Percentiles rank a stretch among this genome's conserved stretches.
phyloP scores from a whole-genome alignment of 2,329 filamentous ascomycete genomes.

The Clarireedia sp. region DNA sequence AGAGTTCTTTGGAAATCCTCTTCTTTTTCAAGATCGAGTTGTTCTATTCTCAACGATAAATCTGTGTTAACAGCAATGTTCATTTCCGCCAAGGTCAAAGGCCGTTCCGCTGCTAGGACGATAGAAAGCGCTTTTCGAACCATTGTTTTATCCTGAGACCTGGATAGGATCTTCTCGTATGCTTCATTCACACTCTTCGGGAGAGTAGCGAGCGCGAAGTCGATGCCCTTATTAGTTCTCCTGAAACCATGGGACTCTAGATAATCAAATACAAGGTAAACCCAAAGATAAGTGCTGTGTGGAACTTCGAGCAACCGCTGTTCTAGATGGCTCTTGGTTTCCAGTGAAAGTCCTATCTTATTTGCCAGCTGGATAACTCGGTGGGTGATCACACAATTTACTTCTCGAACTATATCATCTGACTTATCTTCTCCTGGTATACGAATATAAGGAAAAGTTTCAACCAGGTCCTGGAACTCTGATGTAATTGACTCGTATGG shows the following conservation, averaged over 20 bases:
- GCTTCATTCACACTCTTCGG: background rate
- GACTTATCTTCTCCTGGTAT: conserved; percentile 1
- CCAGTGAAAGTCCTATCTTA: background rate
- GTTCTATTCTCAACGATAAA: background rate
- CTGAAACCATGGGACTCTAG: background rate
- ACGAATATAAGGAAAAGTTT: background rate
- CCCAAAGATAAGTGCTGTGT: conserved; percentile 8
- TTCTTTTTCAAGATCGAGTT: background rate
- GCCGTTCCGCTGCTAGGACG: background rate
- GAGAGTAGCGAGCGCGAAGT: background rate
- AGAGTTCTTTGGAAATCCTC: background rate
- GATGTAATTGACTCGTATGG: background rate
- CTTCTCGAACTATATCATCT: conserved; percentile 5
- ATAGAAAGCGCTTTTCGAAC: background rate
- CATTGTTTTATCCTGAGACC: background rate
- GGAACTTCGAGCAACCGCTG: background rate
- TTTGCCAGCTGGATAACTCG: background rate
- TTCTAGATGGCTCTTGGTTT: background rate
- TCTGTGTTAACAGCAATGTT: conserved; percentile 1
- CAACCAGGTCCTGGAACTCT: background rate
- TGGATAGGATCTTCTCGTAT: background rate
- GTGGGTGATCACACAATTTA: conserved; percentile 6
- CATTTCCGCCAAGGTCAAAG: background rate
- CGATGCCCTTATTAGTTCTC: background rate
- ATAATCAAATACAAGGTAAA: conserved; percentile 1